Evolutionary conservation across 2,329 filamentous ascomycete species (phyloP).

Genomic region (Teratosphaeria zuluensis): DNA sequence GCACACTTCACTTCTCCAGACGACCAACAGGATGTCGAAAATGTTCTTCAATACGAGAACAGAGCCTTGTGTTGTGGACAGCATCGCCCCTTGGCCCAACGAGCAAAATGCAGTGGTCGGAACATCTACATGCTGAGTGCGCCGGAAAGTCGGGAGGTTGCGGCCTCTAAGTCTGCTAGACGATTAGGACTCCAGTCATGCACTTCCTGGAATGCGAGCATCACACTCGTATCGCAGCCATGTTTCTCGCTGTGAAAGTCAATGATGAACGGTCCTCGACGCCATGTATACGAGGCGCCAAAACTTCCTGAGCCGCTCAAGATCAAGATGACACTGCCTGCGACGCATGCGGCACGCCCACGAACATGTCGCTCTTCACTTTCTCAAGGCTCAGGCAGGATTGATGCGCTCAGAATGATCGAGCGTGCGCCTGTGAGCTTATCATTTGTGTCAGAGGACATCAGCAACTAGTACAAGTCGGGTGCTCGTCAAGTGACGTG

Average conservation of each 20-base stretch:
- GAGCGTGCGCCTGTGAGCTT: not conserved
- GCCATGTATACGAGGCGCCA: too few relatives aligned
- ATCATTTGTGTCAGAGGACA: not conserved
- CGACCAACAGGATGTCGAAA: not conserved
- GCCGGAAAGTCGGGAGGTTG: not conserved
- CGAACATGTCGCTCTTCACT: not conserved
- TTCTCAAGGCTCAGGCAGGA: too few relatives aligned
- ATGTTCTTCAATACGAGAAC: too few relatives aligned
- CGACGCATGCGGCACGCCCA: not conserved
- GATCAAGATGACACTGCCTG: not conserved
- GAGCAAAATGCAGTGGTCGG: not conserved
- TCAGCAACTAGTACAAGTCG: not conserved
- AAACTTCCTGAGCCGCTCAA: not conserved
- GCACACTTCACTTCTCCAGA: not conserved
- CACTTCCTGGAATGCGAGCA: too few relatives aligned
- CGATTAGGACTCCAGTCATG: not conserved
- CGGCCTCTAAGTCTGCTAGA: not conserved
- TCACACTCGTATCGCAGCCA: too few relatives aligned
- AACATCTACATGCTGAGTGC: not conserved
- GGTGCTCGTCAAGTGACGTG: not conserved
- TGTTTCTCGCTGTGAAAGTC: too few relatives aligned
- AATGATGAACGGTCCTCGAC: too few relatives aligned
- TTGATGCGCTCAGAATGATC: not conserved
- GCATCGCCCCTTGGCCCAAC: not conserved
- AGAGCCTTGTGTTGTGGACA: not conserved